phyloP scores from a whole-genome alignment of 177 flowering plant genomes.

The Vitis hybrid region DNA sequence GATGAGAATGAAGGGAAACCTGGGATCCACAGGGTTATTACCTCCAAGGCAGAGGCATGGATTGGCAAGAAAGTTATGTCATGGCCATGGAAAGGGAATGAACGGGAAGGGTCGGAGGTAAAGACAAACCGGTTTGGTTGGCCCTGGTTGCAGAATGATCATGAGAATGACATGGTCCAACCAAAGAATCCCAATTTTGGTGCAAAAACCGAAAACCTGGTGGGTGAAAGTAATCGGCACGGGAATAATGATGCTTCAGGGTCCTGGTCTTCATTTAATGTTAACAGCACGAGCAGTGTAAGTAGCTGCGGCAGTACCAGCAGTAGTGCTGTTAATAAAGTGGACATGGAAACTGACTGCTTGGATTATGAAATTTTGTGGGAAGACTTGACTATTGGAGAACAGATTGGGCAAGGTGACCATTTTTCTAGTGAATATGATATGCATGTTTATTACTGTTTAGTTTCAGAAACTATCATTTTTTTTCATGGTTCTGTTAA shows the following conservation, averaged over 20 bases:
- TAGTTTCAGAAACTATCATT: conserved; percentile 3
- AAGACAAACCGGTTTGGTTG: conserved; percentile 46
- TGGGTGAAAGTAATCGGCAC: conserved; percentile 43
- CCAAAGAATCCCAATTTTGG: conserved; percentile 32
- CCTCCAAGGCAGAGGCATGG: conserved; percentile 91
- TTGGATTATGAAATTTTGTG: conserved; percentile 93
- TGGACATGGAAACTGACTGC: conserved; percentile 80
- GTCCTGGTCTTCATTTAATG: conserved; percentile 84
- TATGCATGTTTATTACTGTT: not conserved
- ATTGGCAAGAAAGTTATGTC: conserved; percentile 71
- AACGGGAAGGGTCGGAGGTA: conserved; percentile 50
- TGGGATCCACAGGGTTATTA: conserved; percentile 61
- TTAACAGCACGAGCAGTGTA: conserved; percentile 87
- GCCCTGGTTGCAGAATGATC: conserved; percentile 70
- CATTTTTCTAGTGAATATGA: conserved; percentile 4
- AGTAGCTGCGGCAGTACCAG: conserved; percentile 94
- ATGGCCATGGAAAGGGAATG: conserved; percentile 95
- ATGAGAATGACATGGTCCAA: conserved; percentile 49
- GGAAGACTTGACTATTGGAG: conserved; percentile 94
- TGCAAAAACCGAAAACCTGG: conserved; percentile 49
- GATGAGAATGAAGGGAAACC: conserved; percentile 73
- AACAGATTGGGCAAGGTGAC: conserved; percentile 96
- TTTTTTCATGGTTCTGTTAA: not conserved
- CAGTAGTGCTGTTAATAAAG: conserved; percentile 76
- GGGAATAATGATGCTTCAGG: conserved; percentile 72